phyloP scores from a whole-genome alignment of 1,284 basidiomycete species.

The Cerrena zonata region DNA sequence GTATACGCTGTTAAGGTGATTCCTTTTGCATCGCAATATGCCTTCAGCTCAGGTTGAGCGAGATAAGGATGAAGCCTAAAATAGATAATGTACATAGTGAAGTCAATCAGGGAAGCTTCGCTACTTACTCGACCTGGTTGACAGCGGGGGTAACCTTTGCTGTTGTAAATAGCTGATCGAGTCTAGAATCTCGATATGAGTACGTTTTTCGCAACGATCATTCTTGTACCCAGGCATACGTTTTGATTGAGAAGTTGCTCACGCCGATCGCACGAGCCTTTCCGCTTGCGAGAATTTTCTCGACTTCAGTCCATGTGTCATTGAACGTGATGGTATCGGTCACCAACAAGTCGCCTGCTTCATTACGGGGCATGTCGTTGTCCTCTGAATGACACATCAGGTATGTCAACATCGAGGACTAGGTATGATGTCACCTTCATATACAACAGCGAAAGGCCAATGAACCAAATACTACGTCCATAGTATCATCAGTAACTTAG shows the following conservation, averaged over 20 bases:
- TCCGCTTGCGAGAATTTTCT: conserved; percentile 41
- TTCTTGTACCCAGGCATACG: conserved; percentile 24
- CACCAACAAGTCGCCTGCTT: conserved; percentile 22
- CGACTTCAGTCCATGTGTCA: conserved; percentile 58
- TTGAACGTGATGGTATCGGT: conserved; percentile 37
- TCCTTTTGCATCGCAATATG: conserved; percentile 50
- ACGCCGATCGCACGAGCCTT: conserved; percentile 60
- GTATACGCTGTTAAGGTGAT: conserved; percentile 66
- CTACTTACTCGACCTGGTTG: conserved; percentile 57
- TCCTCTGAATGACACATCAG: no score
- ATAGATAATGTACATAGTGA: conserved; percentile 1
- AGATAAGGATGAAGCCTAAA: conserved; percentile 47
- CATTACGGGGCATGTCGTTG: not conserved
- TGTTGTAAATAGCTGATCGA: conserved; percentile 37
- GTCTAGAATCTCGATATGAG: conserved; percentile 23
- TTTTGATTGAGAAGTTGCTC: conserved; percentile 64
- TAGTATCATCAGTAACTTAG: not conserved
- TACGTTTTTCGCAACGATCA: not conserved
- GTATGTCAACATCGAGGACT: no score
- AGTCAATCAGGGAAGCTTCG: conserved; percentile 11
- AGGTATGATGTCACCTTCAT: no score
- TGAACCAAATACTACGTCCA: not conserved
- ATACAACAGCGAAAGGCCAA: no score
- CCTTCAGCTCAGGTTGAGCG: conserved; percentile 51
- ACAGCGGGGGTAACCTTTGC: conserved; percentile 49